Evolutionary conservation across 371 early-diverging fungal species (phyloP), one percentile per base, ranked within the genome.

Genomic region (Funneliformis caledonium): DNA sequence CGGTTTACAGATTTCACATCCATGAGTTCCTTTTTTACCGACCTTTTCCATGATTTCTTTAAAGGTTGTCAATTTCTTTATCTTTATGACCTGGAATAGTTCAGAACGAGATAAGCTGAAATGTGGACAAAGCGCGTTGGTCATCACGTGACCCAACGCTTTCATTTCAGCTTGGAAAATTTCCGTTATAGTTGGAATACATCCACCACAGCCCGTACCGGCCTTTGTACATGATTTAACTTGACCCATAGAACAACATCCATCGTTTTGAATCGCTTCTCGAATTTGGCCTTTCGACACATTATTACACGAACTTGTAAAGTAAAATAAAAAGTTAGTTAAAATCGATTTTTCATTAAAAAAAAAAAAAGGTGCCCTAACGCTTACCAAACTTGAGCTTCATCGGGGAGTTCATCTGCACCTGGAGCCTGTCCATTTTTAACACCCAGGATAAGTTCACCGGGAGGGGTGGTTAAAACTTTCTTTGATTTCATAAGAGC

Each of bases 1-100:
- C 10, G 92, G 92, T 67, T 92, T 92, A 84, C 92, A 92, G 45
- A 91, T 85, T 81, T 91, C 90, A 77, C 91, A 91, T 2, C 91
- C 92, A 52, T 82, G 33, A 42, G 83, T 72, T 37, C 77, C 82
- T 52, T 77, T 84, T 47, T 84, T 86, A 2, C 92, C 91, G 50
- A 84, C 85, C 61, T 85, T 79, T 1, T 83, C 78, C 37, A 90
- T 82, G 26, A 91, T 85, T 37, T 90, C 88, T 26, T 82, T 83
- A 80, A 91, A 91, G 0, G 88, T 86, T 62, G 83, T 84, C 56
- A 89, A 83, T 33, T 86, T 82, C 77, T 87, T 90, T 78, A 92
- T 87, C 78, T 89, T 88, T 84, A 87, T 84, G 78, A 92, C 88
- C 16, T 92, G 88, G 74, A 87, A 93, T 5, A 93, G 84, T 81